These are phyloP conservation scores for Seiridium unicorne DNA, from an alignment of 2,329 filamentous ascomycete genomes.

Conservation along the genomic window DNA sequence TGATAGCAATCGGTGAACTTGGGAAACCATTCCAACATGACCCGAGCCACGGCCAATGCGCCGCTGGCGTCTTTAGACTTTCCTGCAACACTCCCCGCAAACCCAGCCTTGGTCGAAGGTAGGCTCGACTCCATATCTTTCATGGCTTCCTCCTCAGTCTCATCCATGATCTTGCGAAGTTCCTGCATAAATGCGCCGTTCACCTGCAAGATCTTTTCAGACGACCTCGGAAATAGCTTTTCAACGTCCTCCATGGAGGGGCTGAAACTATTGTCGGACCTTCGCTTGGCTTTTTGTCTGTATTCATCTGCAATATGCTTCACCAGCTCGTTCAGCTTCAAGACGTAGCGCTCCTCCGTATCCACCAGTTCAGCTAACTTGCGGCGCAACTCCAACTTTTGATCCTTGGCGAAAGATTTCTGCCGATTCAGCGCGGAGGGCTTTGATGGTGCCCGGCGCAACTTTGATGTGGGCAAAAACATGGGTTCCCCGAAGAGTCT, in stretches of 20 bases:
- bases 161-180: conserved; percentile 74
- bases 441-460: conserved; percentile 84
- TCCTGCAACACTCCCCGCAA: conserved; percentile 40
- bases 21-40: conserved; percentile 89
- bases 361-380: conserved; percentile 89
- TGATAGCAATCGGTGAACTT: conserved; percentile 89
- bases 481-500: conserved; percentile 79
- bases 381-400: conserved; percentile 81
- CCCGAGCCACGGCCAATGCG: conserved; percentile 72
- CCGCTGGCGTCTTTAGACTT: conserved; percentile 72
- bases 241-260: conserved; percentile 71
- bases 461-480: conserved; percentile 81
- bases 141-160: conserved; percentile 77
- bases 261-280: conserved; percentile 61
- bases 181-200: conserved; percentile 80
- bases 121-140: conserved; percentile 68
- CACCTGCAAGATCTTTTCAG: conserved; percentile 76
- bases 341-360: conserved; percentile 91
- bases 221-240: conserved; percentile 76
- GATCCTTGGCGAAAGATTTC: conserved; percentile 73
- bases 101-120: conserved; percentile 39
- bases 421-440: conserved; percentile 77
- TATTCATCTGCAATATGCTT: conserved; percentile 80
- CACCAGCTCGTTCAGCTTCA: conserved; percentile 81
- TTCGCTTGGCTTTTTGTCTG: conserved; percentile 63